Percentiles rank a stretch among this genome's conserved stretches.
These are phyloP conservation scores for Alternaria hordeiaustralica DNA, from an alignment of 2,329 filamentous ascomycete genomes.

Conservation along the genomic window DNA sequence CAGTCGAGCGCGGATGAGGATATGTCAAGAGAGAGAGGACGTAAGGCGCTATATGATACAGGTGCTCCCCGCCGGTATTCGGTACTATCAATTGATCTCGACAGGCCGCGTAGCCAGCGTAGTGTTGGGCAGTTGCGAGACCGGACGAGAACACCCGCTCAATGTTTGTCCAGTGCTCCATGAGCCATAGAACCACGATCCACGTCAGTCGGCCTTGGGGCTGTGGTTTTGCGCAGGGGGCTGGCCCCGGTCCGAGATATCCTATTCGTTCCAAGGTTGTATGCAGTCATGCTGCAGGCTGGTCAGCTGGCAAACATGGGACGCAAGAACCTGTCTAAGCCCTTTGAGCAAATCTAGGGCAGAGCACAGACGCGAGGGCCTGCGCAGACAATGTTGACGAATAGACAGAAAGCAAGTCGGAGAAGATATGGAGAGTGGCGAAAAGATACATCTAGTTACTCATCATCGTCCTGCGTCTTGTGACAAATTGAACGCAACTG, in stretches of 20 bases:
- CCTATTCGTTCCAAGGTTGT: not conserved
- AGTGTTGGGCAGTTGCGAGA: no score
- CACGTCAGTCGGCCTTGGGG: not conserved
- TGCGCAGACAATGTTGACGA: not conserved
- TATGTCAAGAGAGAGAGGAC: no score
- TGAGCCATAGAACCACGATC: not conserved
- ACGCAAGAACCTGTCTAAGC: not conserved
- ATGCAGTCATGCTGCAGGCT: not conserved
- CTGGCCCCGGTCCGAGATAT: not conserved
- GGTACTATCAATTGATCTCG: no score
- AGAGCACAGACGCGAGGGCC: not conserved
- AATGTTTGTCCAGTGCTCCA: no score
- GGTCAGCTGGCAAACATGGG: not conserved
- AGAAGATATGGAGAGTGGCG: rapidly evolving
- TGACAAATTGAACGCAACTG: no score
- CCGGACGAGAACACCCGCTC: no score
- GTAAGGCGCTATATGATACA: no score
- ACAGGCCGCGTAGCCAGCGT: no score
- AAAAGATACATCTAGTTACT: not conserved
- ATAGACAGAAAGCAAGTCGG: not conserved
- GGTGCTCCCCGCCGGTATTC: no score
- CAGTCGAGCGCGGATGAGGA: no score
- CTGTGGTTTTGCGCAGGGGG: not conserved
- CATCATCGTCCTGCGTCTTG: no score
- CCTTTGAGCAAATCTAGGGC: not conserved